Evolutionary conservation across 225 moss, liverwort and hornwort genomes (phyloP), one percentile per base, ranked within the genome.

Genomic region (Marchantia paleacea): DNA sequence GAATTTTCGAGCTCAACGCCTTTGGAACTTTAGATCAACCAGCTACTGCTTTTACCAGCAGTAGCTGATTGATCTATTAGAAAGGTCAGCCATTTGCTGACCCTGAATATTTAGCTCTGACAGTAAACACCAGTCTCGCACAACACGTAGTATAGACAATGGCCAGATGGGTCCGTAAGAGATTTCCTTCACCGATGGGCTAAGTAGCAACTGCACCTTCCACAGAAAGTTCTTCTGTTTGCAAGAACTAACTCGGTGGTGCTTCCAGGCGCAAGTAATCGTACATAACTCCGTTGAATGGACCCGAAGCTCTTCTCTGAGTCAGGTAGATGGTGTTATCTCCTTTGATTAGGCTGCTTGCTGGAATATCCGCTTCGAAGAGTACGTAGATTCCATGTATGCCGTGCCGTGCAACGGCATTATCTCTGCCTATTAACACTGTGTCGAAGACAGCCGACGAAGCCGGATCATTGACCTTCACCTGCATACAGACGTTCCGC

Each of bases 201-300:
- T n/a, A n/a, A n/a, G n/a, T n/a, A n/a, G n/a, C n/a, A n/a, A n/a
- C n/a, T n/a, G n/a, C n/a, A n/a, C n/a, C n/a, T n/a, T n/a, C n/a
- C n/a, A n/a, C n/a, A n/a, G n/a, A n/a, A n/a, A n/a, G n/a, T n/a
- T n/a, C n/a, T n/a, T n/a, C n/a, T 39, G 2, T 2, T 39, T 2
- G 39, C 2, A 39, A 39, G 39, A 39, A 2, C 51, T 52, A 75
- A 26, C 26, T 55, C 22, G 76, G 68, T 26, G 97, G 95, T 47
- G 88, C 89, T 85, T 97, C 97, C 24, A 97, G 86, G 20, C 95
- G 95, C 85, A 97, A 73, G 49, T 97, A 95, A 73, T 97, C 97
- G 71, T 97, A 97, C 92, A 97, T 91, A 25, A 97, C 85, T 72
- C 88, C 97, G 13, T 84, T 90, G 84, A 92, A 92, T 52, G 92